Conservation (phyloP, 2,329 filamentous ascomycete species). For the Knoxdaviesia proteae region DNA sequence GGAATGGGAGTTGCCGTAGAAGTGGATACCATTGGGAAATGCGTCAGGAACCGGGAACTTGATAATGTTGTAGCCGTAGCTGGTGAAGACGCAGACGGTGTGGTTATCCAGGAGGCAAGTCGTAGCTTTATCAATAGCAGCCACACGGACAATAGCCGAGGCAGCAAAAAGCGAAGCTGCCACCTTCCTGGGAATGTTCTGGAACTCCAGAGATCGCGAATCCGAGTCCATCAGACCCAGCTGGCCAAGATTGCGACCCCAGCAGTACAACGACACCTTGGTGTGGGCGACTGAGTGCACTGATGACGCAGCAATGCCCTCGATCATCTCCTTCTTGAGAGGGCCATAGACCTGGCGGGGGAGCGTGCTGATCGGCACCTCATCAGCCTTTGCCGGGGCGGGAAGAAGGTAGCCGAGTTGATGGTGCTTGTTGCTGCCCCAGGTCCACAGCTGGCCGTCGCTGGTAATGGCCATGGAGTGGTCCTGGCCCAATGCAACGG, state of each 20-base stretch:
- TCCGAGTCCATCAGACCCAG: slow-evolving; percentile 88
- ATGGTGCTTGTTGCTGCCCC: slow-evolving; percentile 72
- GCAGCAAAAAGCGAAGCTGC: slow-evolving; percentile 58
- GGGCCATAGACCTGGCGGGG: slow-evolving; percentile 83
- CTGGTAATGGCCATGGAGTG: slow-evolving; percentile 72
- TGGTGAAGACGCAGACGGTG: slow-evolving; percentile 84
- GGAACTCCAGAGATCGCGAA: slow-evolving; percentile 72
- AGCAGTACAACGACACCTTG: slow-evolving; percentile 63
- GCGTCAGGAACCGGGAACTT: slow-evolving; percentile 56
- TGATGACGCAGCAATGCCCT: slow-evolving; percentile 71
- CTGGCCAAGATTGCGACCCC: slow-evolving; percentile 89
- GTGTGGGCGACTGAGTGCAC: slow-evolving; percentile 87
- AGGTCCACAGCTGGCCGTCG: slow-evolving; percentile 82
- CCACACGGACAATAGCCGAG: slow-evolving; percentile 53
- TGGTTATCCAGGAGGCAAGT: slow-evolving; percentile 68
- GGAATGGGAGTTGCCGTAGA: neutral
- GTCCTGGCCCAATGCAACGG: slow-evolving; percentile 76
- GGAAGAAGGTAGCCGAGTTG: slow-evolving; percentile 76
- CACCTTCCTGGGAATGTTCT: slow-evolving; percentile 65
- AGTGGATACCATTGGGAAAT: slow-evolving; percentile 33
- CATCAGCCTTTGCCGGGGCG: slow-evolving; percentile 42
- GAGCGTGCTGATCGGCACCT: slow-evolving; percentile 61
- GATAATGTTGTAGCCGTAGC: slow-evolving; percentile 86
- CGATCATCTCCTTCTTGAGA: slow-evolving; percentile 64
- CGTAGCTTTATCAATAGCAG: slow-evolving; percentile 79